Percentiles rank a stretch among this genome's conserved stretches.
phyloP scores from a whole-genome alignment of 192 early-diverging fungal species.

The Entrophospora sp. region DNA sequence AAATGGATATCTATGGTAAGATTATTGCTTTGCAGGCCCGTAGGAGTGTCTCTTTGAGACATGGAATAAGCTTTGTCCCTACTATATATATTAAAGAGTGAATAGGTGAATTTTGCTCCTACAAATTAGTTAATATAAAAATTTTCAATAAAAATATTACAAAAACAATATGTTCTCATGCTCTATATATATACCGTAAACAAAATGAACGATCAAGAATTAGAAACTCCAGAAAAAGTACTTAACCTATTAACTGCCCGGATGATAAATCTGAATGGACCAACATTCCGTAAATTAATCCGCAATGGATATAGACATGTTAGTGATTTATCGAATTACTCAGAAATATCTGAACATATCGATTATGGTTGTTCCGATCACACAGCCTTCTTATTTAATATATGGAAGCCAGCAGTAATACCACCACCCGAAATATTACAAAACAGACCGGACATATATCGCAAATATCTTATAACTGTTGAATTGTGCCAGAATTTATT shows the following conservation, averaged over 20 bases:
- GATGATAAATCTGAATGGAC: background rate
- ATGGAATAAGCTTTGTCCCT: no score
- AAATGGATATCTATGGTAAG: no score
- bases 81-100: no score
- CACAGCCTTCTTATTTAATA: background rate
- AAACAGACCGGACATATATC: background rate
- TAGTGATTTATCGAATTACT: background rate
- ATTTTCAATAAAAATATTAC: no score
- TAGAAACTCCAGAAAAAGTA: background rate
- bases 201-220: no score
- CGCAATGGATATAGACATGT: background rate
- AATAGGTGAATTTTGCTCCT: no score
- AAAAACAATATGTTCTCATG: background rate
- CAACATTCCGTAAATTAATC: constrained; percentile 6
- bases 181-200: background rate
- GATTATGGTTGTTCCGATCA: background rate
- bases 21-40: no score
- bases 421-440: background rate
- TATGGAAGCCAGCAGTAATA: background rate
- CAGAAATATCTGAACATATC: background rate
- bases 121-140: no score
- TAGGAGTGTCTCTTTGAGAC: no score
- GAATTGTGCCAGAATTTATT: background rate
- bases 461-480: background rate
- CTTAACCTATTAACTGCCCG: background rate